phyloP scores from a whole-genome alignment of 768 basidiomycete species.

The Suillus decipiens region DNA sequence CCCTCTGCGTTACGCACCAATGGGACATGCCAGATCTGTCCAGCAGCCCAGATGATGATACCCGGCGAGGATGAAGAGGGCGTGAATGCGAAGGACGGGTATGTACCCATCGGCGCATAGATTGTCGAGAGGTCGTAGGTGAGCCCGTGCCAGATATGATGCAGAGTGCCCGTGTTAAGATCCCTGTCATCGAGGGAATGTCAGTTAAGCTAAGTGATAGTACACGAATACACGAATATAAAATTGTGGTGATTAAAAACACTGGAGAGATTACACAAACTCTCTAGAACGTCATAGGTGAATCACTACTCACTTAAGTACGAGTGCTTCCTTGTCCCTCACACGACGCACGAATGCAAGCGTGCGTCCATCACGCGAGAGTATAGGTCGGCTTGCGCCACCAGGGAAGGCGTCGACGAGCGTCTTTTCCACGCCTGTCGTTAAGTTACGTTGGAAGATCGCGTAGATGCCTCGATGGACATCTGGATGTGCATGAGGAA shows the following conservation, averaged over 20 bases:
- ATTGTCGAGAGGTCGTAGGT: conserved; percentile 64
- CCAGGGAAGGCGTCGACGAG: conserved; percentile 62
- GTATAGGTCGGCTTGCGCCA: conserved; percentile 72
- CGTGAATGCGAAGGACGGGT: conserved; percentile 73
- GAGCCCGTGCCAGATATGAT: conserved; percentile 67
- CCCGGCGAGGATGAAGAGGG: conserved; percentile 48
- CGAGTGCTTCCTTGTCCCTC: conserved; percentile 70
- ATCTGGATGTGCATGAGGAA: conserved; percentile 39
- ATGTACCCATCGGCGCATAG: conserved; percentile 79
- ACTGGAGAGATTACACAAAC: neutral
- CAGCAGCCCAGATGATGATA: conserved; percentile 74
- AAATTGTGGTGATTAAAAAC: neutral
- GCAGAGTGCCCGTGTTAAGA: conserved; percentile 62
- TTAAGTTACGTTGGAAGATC: conserved; percentile 68
- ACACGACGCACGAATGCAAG: conserved; percentile 76
- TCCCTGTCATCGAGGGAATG: conserved; percentile 45
- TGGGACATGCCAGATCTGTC: conserved; percentile 66
- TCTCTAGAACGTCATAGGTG: neutral
- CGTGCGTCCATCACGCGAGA: conserved; percentile 67
- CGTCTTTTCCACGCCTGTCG: conserved; percentile 49
- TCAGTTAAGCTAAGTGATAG: conserved; percentile 1
- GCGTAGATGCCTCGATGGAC: conserved; percentile 72
- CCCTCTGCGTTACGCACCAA: conserved; percentile 50
- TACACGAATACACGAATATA: neutral
- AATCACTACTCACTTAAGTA: conserved; percentile 56